Conservation (phyloP, 495 filamentous ascomycete species). For the Halenospora varia region DNA sequence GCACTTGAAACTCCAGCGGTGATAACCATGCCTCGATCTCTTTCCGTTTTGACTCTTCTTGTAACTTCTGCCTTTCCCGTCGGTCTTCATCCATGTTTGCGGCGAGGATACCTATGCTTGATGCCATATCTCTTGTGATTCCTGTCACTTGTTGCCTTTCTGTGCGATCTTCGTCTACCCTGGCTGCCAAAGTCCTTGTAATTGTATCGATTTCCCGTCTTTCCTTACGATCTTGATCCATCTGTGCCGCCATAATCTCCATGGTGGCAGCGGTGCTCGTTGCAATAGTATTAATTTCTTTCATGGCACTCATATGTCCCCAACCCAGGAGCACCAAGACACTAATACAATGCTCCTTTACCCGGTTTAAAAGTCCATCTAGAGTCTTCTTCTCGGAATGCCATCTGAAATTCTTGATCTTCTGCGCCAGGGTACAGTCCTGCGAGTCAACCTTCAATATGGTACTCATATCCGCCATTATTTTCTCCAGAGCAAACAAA, state of each 20-base stretch:
- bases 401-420: slow-evolving; percentile 9
- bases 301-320: no score
- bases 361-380: slow-evolving; percentile 1
- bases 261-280: no score
- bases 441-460: slow-evolving; percentile 3
- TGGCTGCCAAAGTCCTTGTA: no score
- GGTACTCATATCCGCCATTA: slow-evolving; percentile 1
- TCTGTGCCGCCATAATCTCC: no score
- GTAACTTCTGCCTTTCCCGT: background rate
- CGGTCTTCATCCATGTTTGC: background rate
- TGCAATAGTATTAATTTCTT: no score
- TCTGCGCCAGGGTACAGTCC: background rate
- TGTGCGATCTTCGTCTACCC: no score
- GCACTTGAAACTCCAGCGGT: slow-evolving; percentile 13
- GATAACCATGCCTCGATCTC: slow-evolving; percentile 16
- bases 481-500: background rate
- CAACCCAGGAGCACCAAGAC: no score
- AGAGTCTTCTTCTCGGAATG: slow-evolving; percentile 8
- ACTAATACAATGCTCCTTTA: slow-evolving; percentile 2
- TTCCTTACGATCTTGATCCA: no score
- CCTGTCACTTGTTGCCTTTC: no score
- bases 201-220: no score
- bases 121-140: no score
- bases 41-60: slow-evolving; percentile 6
- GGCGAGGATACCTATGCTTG: background rate